A percentile compares a stretch with the other conserved stretches of the same genome.
Evolutionary conservation across 2,329 filamentous ascomycete genomes (phyloP).

Genomic region (Chalaropsis thielavioides): DNA sequence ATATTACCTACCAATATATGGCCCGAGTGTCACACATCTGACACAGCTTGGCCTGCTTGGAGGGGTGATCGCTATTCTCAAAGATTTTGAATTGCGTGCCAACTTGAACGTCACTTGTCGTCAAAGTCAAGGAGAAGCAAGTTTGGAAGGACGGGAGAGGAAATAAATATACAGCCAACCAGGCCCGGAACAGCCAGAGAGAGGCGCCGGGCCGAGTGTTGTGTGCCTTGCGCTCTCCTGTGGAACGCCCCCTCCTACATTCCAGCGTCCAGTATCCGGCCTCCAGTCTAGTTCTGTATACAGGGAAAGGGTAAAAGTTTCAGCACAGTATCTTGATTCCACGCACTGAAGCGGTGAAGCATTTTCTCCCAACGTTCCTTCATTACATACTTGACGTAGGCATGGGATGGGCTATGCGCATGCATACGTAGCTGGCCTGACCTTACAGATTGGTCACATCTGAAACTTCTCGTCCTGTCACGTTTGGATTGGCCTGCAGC

Average conservation of each 20-base stretch:
- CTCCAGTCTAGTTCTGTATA: background rate
- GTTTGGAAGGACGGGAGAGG: background rate
- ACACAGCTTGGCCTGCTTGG: background rate
- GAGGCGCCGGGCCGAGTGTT: too few species aligned
- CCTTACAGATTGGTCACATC: background rate
- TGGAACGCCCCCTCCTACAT: background rate
- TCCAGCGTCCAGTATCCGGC: background rate
- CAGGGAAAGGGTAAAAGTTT: conserved; percentile 1
- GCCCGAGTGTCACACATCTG: background rate
- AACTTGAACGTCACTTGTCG: background rate
- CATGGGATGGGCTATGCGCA: background rate
- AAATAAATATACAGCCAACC: background rate
- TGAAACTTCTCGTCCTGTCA: background rate
- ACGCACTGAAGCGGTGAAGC: conserved; percentile 9
- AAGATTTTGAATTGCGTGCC: background rate
- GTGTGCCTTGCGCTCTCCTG: too few species aligned
- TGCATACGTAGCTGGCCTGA: background rate
- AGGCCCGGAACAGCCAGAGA: background rate
- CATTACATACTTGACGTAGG: background rate
- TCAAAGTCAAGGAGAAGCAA: background rate
- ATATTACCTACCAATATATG: background rate
- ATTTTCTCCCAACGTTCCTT: background rate
- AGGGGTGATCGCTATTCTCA: background rate
- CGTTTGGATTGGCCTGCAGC: background rate
- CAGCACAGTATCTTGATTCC: conserved; percentile 8